A percentile compares a stretch with the other conserved stretches of the same genome.
phyloP scores from a whole-genome alignment of 1,284 basidiomycete species.

The Boletellus dicymbophilus region DNA sequence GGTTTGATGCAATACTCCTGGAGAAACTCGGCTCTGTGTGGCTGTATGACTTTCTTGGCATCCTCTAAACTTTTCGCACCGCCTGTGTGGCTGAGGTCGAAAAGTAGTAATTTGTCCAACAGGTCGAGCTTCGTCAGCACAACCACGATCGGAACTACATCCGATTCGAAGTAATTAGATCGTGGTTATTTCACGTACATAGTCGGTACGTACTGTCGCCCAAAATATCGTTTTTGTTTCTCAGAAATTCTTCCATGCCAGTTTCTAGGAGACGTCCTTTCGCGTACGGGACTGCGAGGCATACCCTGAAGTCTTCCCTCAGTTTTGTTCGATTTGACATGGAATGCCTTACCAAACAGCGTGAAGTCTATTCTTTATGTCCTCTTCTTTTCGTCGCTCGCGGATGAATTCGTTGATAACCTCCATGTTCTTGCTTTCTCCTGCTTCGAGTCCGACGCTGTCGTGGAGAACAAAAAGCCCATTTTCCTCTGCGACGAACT shows the following conservation, averaged over 20 bases:
- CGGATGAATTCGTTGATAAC: not conserved
- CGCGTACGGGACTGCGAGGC: not conserved
- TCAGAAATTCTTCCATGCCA: not conserved
- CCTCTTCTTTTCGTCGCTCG: not conserved
- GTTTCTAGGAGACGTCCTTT: not conserved
- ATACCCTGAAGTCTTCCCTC: not conserved
- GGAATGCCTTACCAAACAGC: not conserved
- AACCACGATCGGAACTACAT: conserved; percentile 1
- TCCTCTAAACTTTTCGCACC: not conserved
- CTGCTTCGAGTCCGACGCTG: not conserved
- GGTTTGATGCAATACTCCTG: not conserved
- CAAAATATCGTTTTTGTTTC: not conserved
- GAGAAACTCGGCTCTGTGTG: not conserved
- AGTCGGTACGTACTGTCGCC: conserved; percentile 3
- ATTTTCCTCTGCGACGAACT: not conserved
- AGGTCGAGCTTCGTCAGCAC: not conserved
- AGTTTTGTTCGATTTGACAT: not conserved
- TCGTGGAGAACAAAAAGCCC: not conserved
- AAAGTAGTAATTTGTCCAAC: not conserved
- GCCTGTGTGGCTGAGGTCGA: not conserved
- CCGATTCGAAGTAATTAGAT: not conserved
- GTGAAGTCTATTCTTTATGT: not conserved
- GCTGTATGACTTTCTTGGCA: not conserved
- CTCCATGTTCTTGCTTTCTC: not conserved
- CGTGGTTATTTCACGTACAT: not conserved